These are phyloP conservation scores for Paramecium octaurelia DNA, from an alignment of 73 alveolate genomes.

Conservation along the genomic window DNA sequence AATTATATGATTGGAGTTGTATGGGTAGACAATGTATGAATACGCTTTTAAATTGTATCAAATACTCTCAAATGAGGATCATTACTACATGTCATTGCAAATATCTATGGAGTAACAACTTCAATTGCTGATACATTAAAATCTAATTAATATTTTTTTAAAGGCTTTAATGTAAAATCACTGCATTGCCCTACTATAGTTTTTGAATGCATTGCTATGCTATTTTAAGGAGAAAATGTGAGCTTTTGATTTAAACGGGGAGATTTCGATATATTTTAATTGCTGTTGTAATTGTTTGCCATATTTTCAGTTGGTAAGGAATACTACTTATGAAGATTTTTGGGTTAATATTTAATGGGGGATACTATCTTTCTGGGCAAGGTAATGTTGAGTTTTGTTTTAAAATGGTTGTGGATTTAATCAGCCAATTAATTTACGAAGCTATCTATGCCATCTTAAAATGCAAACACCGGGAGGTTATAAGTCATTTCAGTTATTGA, in stretches of 20 bases:
- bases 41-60: conserved; percentile 17
- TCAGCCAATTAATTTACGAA: not conserved
- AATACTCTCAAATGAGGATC: conserved; percentile 47
- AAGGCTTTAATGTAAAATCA: conserved; percentile 25
- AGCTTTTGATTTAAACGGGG: not conserved
- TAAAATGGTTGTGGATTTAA: not conserved
- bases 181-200: not conserved
- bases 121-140: conserved; percentile 30
- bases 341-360: not conserved
- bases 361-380: not conserved
- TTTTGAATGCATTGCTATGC: not conserved
- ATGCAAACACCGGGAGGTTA: conserved; percentile 18
- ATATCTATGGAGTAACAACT: not conserved
- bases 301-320: not conserved
- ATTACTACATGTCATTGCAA: conserved; percentile 39
- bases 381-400: not conserved
- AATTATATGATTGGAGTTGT: not conserved
- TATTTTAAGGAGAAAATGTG: not conserved
- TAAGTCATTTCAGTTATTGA: conserved; percentile 35
- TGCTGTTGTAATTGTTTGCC: not conserved
- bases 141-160: conserved; percentile 33
- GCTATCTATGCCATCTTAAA: conserved; percentile 7
- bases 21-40: conserved; percentile 24
- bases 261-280: not conserved
- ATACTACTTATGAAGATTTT: conserved; percentile 17